Evolutionary conservation across 2,329 filamentous ascomycete species (phyloP), one percentile per base, ranked within the genome.

Genomic region (Cercospora sp.): DNA sequence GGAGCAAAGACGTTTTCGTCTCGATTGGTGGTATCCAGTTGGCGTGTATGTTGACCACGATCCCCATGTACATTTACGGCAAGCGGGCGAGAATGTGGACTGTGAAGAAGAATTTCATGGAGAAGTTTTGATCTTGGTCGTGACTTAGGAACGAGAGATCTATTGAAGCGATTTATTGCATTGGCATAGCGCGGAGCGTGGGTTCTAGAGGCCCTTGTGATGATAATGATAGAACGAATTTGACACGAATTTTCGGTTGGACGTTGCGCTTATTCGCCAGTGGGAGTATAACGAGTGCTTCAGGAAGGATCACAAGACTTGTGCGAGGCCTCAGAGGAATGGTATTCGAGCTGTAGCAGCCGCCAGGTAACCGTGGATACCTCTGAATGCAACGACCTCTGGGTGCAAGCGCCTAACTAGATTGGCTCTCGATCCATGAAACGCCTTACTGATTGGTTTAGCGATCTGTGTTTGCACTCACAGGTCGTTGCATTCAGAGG

Each of bases 71-170:
- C 78, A 91, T 98, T 21, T 97, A 88, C 76, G 94, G 94, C 18
- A 98, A 98, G 84, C 83, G 93, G 66, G 89, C 90, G 16, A 85
- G 94, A 18, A 97, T 97, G 92, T 97, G 94, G 94, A 98, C 94
- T 0, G 92, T 94, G 10, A 84, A 91, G 70, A 91, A 86, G 85
- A 93, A 91, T 73, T 82, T 97, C 71, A 94, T 97, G 90, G 93
- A 96, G 85, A 91, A 88, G 76, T 90, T 88, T 70, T 89, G 65
- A 73, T 60, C 26, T 55, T 37, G 16, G 12, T 9, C 21, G 8
- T 45, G 58, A 9, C 45, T 45, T 26, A 26, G 30, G n/a, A 57
- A 57, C 1, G 30, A 12, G 32, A 59, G 55, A 34, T 59, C 16
- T 34, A 12, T 18, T 24, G 16, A 26, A 21, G 55, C 16, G 32